These are phyloP conservation scores for Coprinopsis strossmayeri DNA, from an alignment of 768 basidiomycete genomes.

Conservation along the genomic window DNA sequence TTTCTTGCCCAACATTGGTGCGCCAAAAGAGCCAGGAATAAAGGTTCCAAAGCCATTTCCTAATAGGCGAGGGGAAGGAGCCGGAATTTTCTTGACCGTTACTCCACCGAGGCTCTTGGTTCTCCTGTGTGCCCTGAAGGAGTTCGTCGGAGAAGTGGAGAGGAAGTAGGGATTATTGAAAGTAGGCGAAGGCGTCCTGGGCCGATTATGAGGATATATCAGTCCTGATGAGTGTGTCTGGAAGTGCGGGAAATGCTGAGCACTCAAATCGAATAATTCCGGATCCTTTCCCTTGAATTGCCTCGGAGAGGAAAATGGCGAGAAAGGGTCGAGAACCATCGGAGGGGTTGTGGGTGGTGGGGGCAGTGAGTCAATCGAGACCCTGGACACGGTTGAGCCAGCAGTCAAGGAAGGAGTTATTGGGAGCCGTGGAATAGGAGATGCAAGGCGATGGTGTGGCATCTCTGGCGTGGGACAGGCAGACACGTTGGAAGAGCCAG, in stretches of 20 bases:
- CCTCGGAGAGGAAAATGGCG: constrained; percentile 6
- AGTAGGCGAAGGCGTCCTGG: constrained; percentile 7
- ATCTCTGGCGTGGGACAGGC: not conserved
- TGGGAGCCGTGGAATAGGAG: not conserved
- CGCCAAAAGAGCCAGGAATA: not conserved
- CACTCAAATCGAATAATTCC: not conserved
- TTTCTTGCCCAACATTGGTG: not conserved
- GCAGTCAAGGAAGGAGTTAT: not conserved
- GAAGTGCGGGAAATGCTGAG: not conserved
- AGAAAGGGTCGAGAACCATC: constrained; percentile 1
- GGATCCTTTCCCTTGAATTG: not conserved
- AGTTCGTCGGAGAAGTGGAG: constrained; percentile 6
- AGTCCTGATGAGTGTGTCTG: not conserved
- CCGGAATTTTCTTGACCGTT: not conserved
- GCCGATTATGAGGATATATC: constrained; percentile 1
- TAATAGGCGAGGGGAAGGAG: not conserved
- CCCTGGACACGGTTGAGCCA: not conserved
- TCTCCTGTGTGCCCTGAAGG: not conserved
- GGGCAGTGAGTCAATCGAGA: not conserved
- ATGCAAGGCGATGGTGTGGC: not conserved
- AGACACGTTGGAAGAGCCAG: not conserved
- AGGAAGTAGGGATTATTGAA: constrained; percentile 7
- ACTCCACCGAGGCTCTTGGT: constrained; percentile 8
- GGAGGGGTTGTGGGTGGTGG: no score
- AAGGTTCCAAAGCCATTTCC: not conserved